phyloP scores from a whole-genome alignment of 208 protist genomes.

The Wallacemonas sp. region DNA sequence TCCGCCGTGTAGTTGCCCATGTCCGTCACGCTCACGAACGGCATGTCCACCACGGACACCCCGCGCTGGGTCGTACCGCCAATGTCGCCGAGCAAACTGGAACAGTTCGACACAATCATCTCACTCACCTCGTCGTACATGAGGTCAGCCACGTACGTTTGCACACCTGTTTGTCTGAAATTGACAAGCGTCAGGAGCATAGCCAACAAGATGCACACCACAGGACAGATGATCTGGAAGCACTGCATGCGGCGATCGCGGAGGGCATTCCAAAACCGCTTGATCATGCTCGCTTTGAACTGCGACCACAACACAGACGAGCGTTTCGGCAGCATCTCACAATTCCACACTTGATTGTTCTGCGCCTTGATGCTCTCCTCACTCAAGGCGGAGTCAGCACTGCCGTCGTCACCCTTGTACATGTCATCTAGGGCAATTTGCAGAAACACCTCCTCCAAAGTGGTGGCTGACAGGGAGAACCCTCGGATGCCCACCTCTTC shows the following conservation, averaged over 20 bases:
- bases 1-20: conserved; percentile 19
- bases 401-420: conserved; percentile 5
- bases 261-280: conserved; percentile 35
- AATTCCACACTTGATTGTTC: conserved; percentile 30
- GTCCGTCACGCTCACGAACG: conserved; percentile 18
- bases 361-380: conserved; percentile 11
- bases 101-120: conserved; percentile 19
- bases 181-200: conserved; percentile 39
- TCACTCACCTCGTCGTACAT: conserved; percentile 17
- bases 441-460: conserved; percentile 66
- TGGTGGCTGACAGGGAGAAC: conserved; percentile 44
- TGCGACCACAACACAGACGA: conserved; percentile 16
- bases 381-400: neutral
- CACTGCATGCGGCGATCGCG: conserved; percentile 36
- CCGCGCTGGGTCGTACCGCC: conserved; percentile 18
- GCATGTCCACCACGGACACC: conserved; percentile 19
- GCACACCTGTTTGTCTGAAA: neutral
- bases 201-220: conserved; percentile 39
- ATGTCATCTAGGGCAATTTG: conserved; percentile 30
- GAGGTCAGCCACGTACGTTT: conserved; percentile 1
- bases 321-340: conserved; percentile 7
- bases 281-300: conserved; percentile 28
- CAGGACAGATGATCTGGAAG: conserved; percentile 47
- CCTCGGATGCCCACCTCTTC: conserved; percentile 25
- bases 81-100: conserved; percentile 5